Evolutionary conservation across 441 rosid species (phyloP), one percentile per base, ranked within the genome.

Genomic region (Gossypium trilobum): DNA sequence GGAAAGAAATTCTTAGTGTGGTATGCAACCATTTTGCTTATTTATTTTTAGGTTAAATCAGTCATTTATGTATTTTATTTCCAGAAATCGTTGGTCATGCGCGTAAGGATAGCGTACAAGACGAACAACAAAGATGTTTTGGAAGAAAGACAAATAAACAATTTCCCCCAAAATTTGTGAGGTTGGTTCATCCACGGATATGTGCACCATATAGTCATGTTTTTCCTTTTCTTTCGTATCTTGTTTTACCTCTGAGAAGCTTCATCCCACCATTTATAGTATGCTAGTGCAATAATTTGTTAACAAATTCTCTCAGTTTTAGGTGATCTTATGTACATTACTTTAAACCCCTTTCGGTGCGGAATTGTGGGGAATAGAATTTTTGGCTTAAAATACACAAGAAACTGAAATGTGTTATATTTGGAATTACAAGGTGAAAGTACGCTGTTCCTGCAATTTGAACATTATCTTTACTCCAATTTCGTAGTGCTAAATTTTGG

Each of bases 41-140:
- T 52, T 13, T 59, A 13, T 14, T 56, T 56, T 22, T 56, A 56
- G 20, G 54, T 11, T 65, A 11, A 65, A 5, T 13, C 13, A 55
- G 0, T 20, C 56, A 55, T 55, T 8, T 55, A 55, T 55, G n/a
- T 55, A 20, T 55, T 55, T 46, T 62, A 31, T 75, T 83, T 76
- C 29, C 92, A 95, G 99, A 92, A 95, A 91, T 79, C 91, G 29
- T 93, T 93, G 68, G 88, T 95, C 78, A 91, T 95, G 98, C 92
- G 98, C 52, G 77, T 85, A 78, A 92, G 95, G 92, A 89, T 92
- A 74, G 87, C 91, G 25, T 95, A 89, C 87, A 92, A 92, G 82
- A 56, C 79, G 82, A 85, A 89, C 73, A 82, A 77, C 75, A 86
- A 89, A 79, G 93, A 88, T 82, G 79, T 83, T 68, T 78, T 92